Conservation (phyloP, 2,329 filamentous ascomycete genomes). For the Penicillium sp. region DNA sequence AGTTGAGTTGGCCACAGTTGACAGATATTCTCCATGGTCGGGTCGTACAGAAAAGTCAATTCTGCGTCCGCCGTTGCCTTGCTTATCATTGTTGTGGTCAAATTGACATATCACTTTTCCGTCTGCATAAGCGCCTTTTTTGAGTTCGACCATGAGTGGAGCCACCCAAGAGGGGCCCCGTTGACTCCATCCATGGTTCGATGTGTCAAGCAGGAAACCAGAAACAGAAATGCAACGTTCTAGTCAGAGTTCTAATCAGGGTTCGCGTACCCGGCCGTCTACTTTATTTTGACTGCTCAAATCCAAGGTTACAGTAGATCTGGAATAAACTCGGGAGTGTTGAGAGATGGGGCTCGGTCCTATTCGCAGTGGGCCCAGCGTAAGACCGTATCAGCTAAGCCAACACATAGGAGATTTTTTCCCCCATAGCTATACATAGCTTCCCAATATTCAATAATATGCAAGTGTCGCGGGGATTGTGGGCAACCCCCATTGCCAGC, state of each 20-base stretch:
- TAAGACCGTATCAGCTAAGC: not conserved
- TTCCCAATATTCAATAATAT: not conserved
- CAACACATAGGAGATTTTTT: too few relatives aligned
- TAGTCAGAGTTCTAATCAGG: not conserved
- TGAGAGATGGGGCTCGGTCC: not conserved
- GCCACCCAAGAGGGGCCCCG: not conserved
- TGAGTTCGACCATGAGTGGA: slow-evolving; percentile 7
- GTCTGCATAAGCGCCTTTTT: not conserved
- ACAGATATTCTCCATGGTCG: not conserved
- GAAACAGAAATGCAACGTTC: not conserved
- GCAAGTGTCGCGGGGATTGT: not conserved
- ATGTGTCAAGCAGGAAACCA: not conserved
- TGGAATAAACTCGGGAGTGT: not conserved
- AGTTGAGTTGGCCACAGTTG: not conserved
- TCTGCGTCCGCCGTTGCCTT: not conserved
- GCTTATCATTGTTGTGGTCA: not conserved
- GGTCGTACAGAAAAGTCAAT: not conserved
- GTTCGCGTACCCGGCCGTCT: not conserved
- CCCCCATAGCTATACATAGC: too few relatives aligned
- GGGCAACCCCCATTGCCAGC: not conserved
- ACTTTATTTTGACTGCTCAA: not conserved
- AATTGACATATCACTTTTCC: slow-evolving; percentile 2
- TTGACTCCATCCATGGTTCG: not conserved
- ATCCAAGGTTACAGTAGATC: not conserved
- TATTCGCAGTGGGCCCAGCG: not conserved